Evolutionary conservation across 2,329 filamentous ascomycete species (phyloP), one percentile per base, ranked within the genome.

Genomic region (Plectosphaerella cucumerina): DNA sequence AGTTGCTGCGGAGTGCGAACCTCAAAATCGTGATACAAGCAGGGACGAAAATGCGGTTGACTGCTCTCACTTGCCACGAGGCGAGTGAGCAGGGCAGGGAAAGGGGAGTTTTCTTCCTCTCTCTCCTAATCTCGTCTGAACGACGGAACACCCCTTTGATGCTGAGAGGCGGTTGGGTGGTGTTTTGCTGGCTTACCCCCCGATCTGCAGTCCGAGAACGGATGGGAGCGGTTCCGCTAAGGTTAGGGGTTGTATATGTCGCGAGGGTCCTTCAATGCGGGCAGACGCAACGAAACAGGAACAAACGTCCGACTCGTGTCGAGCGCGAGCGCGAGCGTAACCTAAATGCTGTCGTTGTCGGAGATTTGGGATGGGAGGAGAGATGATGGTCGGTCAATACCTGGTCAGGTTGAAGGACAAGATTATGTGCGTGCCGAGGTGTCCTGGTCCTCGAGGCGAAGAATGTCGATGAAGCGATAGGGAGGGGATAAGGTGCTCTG

Each of bases 121-220:
- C 42, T 22, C n/a, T 42, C 21, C 9, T 44, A n/a, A 8, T 14
- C 20, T 31, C 26, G 26, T 31, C 26, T 31, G 26, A 31, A 31
- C 26, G 26, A 31, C 12, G 26, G 26, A 31, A 4, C 8, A 11
- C n/a, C 43, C 18, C 22, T 15, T 21, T 42, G 18, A 8, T 45
- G 22, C 43, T 45, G 22, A 18, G 43, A 26, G 22, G 43, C 43
- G 11, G 20, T 17, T 17, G n/a, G n/a, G n/a, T n/a, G 26, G 26
- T 31, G 26, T 31, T 31, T 31, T 31, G 26, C 26, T 31, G 26
- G 12, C 26, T 8, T n/a, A n/a, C n/a, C 8, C 22, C 22, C 31
- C 43, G 43, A 45, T 45, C 43, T 45, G 43, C 43, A 33, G 43
- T 45, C 31, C 43, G 43, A 45, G 43, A 26, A 33, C 43, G 43